These are phyloP conservation scores for Exophiala viscosa DNA, from an alignment of 2,329 filamentous ascomycete genomes.

Conservation along the genomic window DNA sequence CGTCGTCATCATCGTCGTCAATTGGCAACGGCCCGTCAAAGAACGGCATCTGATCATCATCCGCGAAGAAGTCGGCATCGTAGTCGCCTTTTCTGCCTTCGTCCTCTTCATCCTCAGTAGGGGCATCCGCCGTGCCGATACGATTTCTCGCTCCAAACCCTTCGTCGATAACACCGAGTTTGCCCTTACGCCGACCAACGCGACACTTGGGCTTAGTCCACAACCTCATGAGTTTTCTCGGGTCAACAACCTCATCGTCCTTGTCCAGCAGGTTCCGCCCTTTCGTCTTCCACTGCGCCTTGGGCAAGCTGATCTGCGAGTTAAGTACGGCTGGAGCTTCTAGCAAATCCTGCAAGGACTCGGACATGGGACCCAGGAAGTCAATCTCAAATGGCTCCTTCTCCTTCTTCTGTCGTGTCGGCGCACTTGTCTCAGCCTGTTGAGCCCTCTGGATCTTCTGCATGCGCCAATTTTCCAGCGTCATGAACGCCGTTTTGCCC, in stretches of 20 bases:
- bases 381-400: conserved; percentile 96
- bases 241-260: conserved; percentile 98
- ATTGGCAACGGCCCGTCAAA: conserved; percentile 43
- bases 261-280: conserved; percentile 79
- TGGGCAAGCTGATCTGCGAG: conserved; percentile 76
- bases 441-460: conserved; percentile 76
- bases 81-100: conserved; percentile 67
- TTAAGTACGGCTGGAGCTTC: conserved; percentile 79
- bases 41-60: conserved; percentile 56
- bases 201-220: conserved; percentile 94
- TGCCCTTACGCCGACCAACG: conserved; percentile 63
- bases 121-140: conserved; percentile 49
- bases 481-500: conserved; percentile 80
- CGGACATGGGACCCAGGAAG: conserved; percentile 72
- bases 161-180: conserved; percentile 81
- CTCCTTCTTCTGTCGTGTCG: conserved; percentile 71
- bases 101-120: conserved; percentile 36
- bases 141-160: conserved; percentile 78
- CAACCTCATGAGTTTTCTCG: conserved; percentile 77
- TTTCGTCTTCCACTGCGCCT: conserved; percentile 94
- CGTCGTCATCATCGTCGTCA: conserved; percentile 45
- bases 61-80: conserved; percentile 89
- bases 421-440: conserved; percentile 40
- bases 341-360: conserved; percentile 67
- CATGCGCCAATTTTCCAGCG: conserved; percentile 98